These are phyloP conservation scores for Taiwanofungus camphoratus DNA, from an alignment of 1,284 basidiomycete genomes.

Conservation along the genomic window DNA sequence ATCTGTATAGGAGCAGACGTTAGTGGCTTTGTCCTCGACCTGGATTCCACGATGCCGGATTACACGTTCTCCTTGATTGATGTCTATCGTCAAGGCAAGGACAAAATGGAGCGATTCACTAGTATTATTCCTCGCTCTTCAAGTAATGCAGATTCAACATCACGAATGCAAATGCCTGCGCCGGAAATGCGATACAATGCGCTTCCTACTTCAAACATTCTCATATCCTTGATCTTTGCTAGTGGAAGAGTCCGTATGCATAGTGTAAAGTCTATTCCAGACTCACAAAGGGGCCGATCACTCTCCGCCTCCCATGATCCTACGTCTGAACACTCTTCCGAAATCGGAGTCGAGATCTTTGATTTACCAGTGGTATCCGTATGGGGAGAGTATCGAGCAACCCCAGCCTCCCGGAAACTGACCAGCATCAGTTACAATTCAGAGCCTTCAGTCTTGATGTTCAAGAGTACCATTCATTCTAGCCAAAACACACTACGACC, in stretches of 20 bases:
- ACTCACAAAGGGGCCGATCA: constrained; percentile 32
- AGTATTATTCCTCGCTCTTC: constrained; percentile 43
- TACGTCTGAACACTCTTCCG: constrained; percentile 43
- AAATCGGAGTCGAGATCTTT: constrained; percentile 55
- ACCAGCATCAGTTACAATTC: constrained; percentile 19
- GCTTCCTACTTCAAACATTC: constrained; percentile 55
- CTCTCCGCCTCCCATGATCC: constrained; percentile 36
- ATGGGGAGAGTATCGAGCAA: constrained; percentile 76
- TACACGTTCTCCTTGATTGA: constrained; percentile 79
- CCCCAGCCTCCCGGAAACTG: constrained; percentile 36
- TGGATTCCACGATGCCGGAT: constrained; percentile 79
- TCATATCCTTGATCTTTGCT: constrained; percentile 70
- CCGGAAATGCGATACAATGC: constrained; percentile 30
- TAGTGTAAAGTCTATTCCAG: constrained; percentile 31
- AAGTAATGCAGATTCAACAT: constrained; percentile 19
- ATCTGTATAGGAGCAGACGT: constrained; percentile 70
- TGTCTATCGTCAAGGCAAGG: constrained; percentile 80
- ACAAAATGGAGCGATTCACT: constrained; percentile 62
- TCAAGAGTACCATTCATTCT: constrained; percentile 79
- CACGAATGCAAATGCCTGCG: constrained; percentile 11
- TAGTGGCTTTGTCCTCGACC: constrained; percentile 80
- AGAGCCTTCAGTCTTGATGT: constrained; percentile 56
- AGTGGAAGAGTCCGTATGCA: constrained; percentile 77
- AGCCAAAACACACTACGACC: constrained; percentile 82
- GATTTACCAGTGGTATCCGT: constrained; percentile 77